Evolutionary conservation across 1,284 basidiomycete species (phyloP), one percentile per base, ranked within the genome.

Genomic region (Blastosporella zonata): DNA sequence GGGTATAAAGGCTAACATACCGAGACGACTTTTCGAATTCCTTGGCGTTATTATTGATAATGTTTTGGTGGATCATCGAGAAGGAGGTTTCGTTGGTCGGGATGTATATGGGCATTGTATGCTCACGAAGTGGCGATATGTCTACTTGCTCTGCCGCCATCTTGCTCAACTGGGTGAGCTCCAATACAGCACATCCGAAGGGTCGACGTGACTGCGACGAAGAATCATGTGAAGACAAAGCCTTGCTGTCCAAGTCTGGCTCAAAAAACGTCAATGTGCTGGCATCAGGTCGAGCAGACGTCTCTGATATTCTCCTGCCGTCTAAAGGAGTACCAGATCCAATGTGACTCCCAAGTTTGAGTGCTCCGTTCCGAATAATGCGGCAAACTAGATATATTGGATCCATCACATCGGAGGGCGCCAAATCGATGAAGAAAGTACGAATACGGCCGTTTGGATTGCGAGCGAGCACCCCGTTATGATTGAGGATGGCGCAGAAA

Each of bases 21-120:
- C 91, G 82, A 0, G 87, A 62, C 1, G 90, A 91, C 62, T 90
- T 93, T 61, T 92, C 90, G 59, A 84, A 94, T 58, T 94, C 90
- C 62, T 84, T 87, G 12, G 70, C 73, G 50, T 91, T 87, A 51
- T 81, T 81, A 15, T 82, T 83, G 54, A 98, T 90, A 64, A 99
- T 91, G 65, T 94, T 93, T 67, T 97, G 93, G 67, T 98, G 96
- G 35, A 98, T 75, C 70, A 90, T 96, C 6, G 92, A 92, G 64
- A 97, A 97, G 15, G 84, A 79, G 1, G 82, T 79, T 65, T 98
- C 96, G 59, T 90, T 90, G 6, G 77, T 77, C 0, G 96, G 90
- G 0, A 87, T 78, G 59, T 83, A 96, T 52, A 98, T 97, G 0
- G 90, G 90, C 87, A 98, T 94, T 2, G 80, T 79, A 59, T 92